Evolutionary conservation across 2,329 filamentous ascomycete species (phyloP).

Genomic region (Beauveria medogensis): DNA sequence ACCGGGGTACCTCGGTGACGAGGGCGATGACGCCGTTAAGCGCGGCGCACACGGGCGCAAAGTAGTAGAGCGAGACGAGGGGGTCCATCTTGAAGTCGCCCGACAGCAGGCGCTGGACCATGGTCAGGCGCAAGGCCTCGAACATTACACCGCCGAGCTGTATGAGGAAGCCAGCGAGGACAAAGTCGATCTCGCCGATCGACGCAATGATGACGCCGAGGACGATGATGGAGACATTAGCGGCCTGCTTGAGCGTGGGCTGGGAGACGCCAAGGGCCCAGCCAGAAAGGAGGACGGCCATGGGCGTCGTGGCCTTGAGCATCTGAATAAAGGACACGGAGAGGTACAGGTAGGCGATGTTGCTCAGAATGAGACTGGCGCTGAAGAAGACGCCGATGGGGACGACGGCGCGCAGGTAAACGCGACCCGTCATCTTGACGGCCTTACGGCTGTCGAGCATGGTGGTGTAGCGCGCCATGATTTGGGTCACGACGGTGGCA

Average conservation of each 20-base stretch:
- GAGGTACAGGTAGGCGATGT: slow-evolving; percentile 90
- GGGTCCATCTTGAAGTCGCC: slow-evolving; percentile 90
- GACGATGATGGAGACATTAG: slow-evolving; percentile 92
- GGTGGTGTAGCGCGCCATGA: slow-evolving; percentile 81
- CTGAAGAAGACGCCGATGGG: slow-evolving; percentile 96
- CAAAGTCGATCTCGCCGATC: slow-evolving; percentile 91
- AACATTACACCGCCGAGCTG: slow-evolving; percentile 73
- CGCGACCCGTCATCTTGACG: slow-evolving; percentile 91
- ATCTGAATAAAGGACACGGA: slow-evolving; percentile 98
- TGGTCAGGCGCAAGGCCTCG: slow-evolving; percentile 73
- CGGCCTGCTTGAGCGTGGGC: slow-evolving; percentile 76
- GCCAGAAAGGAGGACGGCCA: slow-evolving; percentile 81
- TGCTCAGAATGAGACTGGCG: slow-evolving; percentile 91
- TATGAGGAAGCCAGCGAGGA: slow-evolving; percentile 69
- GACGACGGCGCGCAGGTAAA: slow-evolving; percentile 88
- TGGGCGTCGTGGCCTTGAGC: slow-evolving; percentile 96
- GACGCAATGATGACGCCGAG: slow-evolving; percentile 91
- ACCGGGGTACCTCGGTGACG: slow-evolving; percentile 62
- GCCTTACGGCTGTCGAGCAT: slow-evolving; percentile 90
- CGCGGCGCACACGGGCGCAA: slow-evolving; percentile 72
- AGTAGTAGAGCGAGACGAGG: slow-evolving; percentile 83
- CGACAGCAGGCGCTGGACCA: slow-evolving; percentile 75
- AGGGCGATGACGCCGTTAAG: slow-evolving; percentile 73
- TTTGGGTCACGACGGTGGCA: slow-evolving; percentile 87
- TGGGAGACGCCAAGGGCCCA: slow-evolving; percentile 81